A percentile compares a stretch with the other conserved stretches of the same genome.
Conservation (phyloP, 2,329 filamentous ascomycete species). For the Capronia americana region DNA sequence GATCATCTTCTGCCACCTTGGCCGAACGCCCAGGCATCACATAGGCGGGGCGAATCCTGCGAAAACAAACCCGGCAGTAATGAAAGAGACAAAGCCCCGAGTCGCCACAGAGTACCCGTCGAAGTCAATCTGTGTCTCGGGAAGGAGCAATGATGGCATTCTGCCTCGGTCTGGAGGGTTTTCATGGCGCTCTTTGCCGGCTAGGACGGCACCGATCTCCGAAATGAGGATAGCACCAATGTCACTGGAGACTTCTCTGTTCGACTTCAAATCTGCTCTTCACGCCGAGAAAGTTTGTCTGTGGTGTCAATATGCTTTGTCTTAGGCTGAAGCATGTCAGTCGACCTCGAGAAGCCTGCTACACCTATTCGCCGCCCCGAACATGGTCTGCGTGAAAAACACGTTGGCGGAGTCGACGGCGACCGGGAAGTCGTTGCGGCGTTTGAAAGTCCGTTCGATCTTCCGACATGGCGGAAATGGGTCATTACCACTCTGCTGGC, state of each 20-base stretch:
- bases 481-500: constrained; percentile 47
- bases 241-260: neutral
- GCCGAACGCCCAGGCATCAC: neutral
- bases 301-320: constrained; percentile 13
- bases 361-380: constrained; percentile 9
- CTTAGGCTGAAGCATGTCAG: constrained; percentile 14
- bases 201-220: constrained; percentile 14
- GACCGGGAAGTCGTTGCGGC: constrained; percentile 5
- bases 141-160: neutral
- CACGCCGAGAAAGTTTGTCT: neutral
- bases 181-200: constrained; percentile 2
- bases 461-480: constrained; percentile 47
- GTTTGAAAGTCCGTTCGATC: constrained; percentile 26
- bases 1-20: neutral
- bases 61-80: neutral
- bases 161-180: constrained; percentile 14
- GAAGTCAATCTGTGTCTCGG: constrained; percentile 3
- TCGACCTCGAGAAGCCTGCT: constrained; percentile 10
- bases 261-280: constrained; percentile 14
- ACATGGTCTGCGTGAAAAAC: constrained; percentile 13
- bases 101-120: neutral
- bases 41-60: neutral
- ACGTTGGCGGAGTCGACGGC: constrained; percentile 4
- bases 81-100: neutral
- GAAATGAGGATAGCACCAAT: constrained; percentile 16